Percentiles rank a stretch among this genome's conserved stretches.
phyloP scores from a whole-genome alignment of 768 basidiomycete species.

The Dentipellis fragilis region DNA sequence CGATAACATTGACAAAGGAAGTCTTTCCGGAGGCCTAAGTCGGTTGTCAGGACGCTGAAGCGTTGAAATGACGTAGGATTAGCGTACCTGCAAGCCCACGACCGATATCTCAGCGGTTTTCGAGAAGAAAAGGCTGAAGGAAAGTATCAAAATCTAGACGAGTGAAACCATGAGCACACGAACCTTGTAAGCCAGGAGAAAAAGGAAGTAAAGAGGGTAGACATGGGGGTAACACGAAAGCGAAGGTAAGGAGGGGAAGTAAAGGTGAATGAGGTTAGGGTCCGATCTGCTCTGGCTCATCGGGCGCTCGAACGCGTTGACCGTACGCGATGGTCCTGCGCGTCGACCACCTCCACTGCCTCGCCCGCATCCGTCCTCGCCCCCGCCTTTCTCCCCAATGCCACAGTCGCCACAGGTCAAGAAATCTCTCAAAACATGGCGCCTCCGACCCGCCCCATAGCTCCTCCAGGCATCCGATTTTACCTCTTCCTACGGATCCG shows the following conservation, averaged over 20 bases:
- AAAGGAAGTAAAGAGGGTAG: constrained; percentile 27
- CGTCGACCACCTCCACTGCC: background rate
- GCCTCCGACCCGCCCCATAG: too few relatives aligned
- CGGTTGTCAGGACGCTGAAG: background rate
- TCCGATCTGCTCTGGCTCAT: background rate
- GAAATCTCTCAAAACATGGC: background rate
- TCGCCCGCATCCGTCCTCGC: background rate
- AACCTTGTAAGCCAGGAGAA: constrained; percentile 49
- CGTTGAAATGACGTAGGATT: background rate
- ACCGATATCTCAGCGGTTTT: constrained; percentile 84
- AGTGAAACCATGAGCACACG: background rate
- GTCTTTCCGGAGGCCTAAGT: constrained; percentile 87
- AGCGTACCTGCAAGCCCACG: constrained; percentile 72
- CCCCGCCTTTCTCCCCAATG: background rate
- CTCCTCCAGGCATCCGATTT: too few relatives aligned
- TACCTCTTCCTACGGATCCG: too few relatives aligned
- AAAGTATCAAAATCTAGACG: background rate
- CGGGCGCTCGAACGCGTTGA: too few relatives aligned
- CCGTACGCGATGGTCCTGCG: too few relatives aligned
- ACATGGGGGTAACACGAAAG: background rate
- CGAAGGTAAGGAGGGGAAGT: background rate
- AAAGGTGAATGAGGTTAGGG: constrained; percentile 4
- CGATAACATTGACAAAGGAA: constrained; percentile 86
- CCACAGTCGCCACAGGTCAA: background rate
- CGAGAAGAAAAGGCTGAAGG: constrained; percentile 67